phyloP scores from a whole-genome alignment of 345 rosid genomes.

The Barbarea vulgaris region DNA sequence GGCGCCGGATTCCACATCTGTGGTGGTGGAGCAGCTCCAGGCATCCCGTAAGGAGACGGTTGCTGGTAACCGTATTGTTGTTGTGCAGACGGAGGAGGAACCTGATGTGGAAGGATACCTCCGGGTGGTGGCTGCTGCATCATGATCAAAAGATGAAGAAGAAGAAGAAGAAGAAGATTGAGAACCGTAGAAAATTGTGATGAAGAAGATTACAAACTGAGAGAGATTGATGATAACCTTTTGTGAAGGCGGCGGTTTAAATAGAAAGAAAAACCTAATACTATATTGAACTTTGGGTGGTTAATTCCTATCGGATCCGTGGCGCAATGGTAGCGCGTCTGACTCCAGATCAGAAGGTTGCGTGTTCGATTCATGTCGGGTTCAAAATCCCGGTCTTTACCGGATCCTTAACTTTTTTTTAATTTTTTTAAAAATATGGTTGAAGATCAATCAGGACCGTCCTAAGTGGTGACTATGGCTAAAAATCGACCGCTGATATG shows the following conservation, averaged over 20 bases:
- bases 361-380: constrained; percentile 96
- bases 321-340: constrained; percentile 99
- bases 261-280: not conserved
- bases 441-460: not conserved
- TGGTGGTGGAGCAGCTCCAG: constrained; percentile 48
- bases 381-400: constrained; percentile 50
- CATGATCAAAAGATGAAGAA: constrained; percentile 32
- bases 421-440: too few relatives aligned
- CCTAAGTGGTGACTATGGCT: not conserved
- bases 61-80: constrained; percentile 55
- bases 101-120: constrained; percentile 48
- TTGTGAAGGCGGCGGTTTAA: constrained; percentile 7
- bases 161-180: not conserved
- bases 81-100: constrained; percentile 45
- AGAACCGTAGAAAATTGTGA: constrained; percentile 39
- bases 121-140: constrained; percentile 77
- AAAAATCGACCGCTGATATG: constrained; percentile 20
- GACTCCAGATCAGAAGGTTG: constrained; percentile 99
- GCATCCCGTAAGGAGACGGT: constrained; percentile 57
- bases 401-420: not conserved
- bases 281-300: fast-evolving
- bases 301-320: constrained; percentile 46
- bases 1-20: constrained; percentile 62
- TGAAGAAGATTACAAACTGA: constrained; percentile 14
- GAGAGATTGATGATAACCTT: constrained; percentile 10